A percentile compares a stretch with the other conserved stretches of the same genome.
Evolutionary conservation across 1,139 yeast species (phyloP).

Genomic region (Hansenula sp.): DNA sequence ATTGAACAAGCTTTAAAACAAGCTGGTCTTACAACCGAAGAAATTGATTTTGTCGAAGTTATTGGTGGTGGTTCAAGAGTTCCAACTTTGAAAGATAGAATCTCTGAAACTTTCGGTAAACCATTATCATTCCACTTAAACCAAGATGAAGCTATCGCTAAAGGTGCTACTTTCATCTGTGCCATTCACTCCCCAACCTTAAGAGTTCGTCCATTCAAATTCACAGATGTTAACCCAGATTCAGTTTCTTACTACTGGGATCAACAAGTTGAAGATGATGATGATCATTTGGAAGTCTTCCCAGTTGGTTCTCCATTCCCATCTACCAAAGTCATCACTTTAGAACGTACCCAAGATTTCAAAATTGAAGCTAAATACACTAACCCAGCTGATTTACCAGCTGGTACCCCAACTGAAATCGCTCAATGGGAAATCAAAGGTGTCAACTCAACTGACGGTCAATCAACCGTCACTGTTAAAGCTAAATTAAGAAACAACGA

Average conservation of each 20-base stretch:
- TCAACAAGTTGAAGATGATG: slow-evolving; percentile 84
- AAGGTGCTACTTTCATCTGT: slow-evolving; percentile 98
- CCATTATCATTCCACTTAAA: slow-evolving; percentile 90
- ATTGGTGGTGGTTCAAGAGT: slow-evolving; percentile 99
- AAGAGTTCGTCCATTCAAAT: slow-evolving; percentile 98
- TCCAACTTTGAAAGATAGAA: slow-evolving; percentile 82
- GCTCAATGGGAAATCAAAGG: slow-evolving; percentile 89
- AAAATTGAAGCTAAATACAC: slow-evolving; percentile 85
- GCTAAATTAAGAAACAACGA: slow-evolving; percentile 96
- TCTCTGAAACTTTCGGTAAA: slow-evolving; percentile 80
- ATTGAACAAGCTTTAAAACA: slow-evolving; percentile 76
- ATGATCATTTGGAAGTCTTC: slow-evolving; percentile 94
- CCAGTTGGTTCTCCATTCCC: slow-evolving; percentile 93
- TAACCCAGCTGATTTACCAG: slow-evolving; percentile 67
- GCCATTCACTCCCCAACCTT: slow-evolving; percentile 99
- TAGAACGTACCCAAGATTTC: slow-evolving; percentile 89
- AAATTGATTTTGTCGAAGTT: slow-evolving; percentile 87
- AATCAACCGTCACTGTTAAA: slow-evolving; percentile 80
- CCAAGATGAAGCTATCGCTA: slow-evolving; percentile 98
- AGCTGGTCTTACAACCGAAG: slow-evolving; percentile 69
- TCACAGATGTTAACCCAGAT: slow-evolving; percentile 90
- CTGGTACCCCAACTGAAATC: slow-evolving; percentile 59
- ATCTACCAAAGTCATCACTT: slow-evolving; percentile 90
- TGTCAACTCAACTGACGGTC: slow-evolving; percentile 74
- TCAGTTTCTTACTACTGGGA: slow-evolving; percentile 96